Evolutionary conservation across 2,329 filamentous ascomycete species (phyloP).

Genomic region (Talaromyces pinophilus): DNA sequence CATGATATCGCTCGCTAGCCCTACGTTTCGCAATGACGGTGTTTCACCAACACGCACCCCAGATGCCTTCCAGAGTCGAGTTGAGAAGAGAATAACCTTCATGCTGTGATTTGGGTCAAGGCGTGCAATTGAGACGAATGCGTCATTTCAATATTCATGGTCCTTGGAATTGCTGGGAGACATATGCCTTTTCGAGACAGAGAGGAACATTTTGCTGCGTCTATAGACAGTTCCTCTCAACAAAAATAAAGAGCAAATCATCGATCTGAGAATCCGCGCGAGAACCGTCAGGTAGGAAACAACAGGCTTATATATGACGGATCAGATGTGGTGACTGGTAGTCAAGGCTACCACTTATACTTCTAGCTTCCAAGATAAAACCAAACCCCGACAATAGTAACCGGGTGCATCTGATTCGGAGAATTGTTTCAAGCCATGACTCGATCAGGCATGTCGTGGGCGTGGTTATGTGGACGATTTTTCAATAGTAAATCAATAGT

Average conservation of each 20-base stretch:
- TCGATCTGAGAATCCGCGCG: background rate
- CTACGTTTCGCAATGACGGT: background rate
- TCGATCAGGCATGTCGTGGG: constrained; percentile 4
- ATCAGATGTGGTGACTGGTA: background rate
- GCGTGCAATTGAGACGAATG: background rate
- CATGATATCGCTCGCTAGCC: background rate
- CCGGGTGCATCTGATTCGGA: background rate
- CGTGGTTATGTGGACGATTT: background rate
- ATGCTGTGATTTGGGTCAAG: background rate
- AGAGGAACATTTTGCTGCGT: background rate
- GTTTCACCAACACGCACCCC: background rate
- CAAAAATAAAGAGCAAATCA: background rate
- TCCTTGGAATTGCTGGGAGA: background rate
- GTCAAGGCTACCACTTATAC: background rate
- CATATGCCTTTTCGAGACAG: background rate
- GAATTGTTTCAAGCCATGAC: background rate
- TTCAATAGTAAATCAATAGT: constrained; percentile 19
- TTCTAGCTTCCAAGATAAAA: background rate
- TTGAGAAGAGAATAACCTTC: background rate
- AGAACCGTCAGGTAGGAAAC: background rate
- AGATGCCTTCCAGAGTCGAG: background rate
- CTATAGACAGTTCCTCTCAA: background rate
- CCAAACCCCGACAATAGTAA: background rate
- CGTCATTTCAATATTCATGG: background rate
- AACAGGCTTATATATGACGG: background rate